Evolutionary conservation across 768 basidiomycete genomes (phyloP).

Genomic region (Kockovaella imperatae): DNA sequence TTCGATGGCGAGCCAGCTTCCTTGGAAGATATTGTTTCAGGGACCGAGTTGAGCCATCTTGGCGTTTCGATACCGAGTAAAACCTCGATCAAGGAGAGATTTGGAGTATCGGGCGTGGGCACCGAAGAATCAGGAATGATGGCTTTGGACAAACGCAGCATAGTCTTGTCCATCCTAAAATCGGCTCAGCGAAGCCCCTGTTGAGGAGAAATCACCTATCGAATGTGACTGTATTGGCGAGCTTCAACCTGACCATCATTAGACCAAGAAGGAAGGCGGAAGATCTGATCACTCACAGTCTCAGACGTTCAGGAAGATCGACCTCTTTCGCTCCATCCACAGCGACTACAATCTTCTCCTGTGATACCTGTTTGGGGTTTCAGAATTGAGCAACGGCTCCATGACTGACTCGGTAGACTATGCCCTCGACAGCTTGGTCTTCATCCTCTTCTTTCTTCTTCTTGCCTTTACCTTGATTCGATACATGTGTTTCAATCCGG

Average conservation of each 20-base stretch:
- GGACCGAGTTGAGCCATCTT: constrained; percentile 24
- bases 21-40: constrained; percentile 42
- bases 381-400: neutral
- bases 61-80: constrained; percentile 58
- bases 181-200: neutral
- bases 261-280: neutral
- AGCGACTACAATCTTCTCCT: constrained; percentile 72
- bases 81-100: constrained; percentile 56
- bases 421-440: constrained; percentile 57
- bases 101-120: constrained; percentile 38
- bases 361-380: constrained; percentile 58
- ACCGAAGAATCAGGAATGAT: constrained; percentile 20
- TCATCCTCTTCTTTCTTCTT: constrained; percentile 44
- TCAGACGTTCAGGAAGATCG: constrained; percentile 75
- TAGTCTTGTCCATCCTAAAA: constrained; percentile 74
- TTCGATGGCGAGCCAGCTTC: neutral
- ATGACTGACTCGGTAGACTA: constrained; percentile 70
- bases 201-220: constrained; percentile 51
- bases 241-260: constrained; percentile 54
- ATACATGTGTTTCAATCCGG: constrained; percentile 65
- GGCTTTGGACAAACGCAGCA: constrained; percentile 58
- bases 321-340: constrained; percentile 57
- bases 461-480: constrained; percentile 21
- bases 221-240: constrained; percentile 87
- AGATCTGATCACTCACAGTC: constrained; percentile 48